Conservation (phyloP, 495 filamentous ascomycete genomes). For the Aspergillus cavernicola region DNA sequence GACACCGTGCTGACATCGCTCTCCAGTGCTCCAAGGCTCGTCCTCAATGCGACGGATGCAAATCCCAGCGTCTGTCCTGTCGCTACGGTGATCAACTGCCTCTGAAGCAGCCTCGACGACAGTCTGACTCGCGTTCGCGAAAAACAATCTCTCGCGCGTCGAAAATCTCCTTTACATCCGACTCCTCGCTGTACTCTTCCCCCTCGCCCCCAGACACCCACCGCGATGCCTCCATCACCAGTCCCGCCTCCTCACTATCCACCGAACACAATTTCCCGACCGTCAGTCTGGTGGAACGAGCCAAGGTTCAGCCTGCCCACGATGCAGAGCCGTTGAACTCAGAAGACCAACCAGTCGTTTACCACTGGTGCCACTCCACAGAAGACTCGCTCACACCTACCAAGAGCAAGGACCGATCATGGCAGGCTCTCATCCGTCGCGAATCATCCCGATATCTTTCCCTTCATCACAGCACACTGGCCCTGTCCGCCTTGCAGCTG, state of each 20-base stretch:
- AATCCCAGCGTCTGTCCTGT: not conserved
- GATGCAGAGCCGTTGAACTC: not conserved
- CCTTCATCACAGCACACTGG: slow-evolving; percentile 1
- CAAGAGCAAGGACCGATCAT: slow-evolving; percentile 8
- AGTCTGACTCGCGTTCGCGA: not conserved
- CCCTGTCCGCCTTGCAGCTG: not conserved
- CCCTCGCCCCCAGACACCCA: not conserved
- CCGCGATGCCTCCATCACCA: not conserved
- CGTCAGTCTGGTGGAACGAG: not conserved
- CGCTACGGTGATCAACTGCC: not conserved
- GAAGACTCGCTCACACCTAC: not conserved
- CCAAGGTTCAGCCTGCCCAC: not conserved
- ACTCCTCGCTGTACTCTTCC: not conserved
- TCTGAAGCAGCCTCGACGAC: not conserved
- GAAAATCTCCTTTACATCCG: not conserved
- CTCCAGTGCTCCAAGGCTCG: slow-evolving; percentile 1
- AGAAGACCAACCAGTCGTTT: not conserved
- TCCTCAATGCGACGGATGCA: slow-evolving; percentile 5
- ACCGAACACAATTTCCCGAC: not conserved
- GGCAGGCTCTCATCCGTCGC: not conserved
- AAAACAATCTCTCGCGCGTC: not conserved
- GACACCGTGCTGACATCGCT: not conserved
- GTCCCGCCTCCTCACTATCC: not conserved
- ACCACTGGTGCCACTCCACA: not conserved
- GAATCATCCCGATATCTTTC: not conserved